Base-by-base conservation (phyloP, 2,329 filamentous ascomycete genomes). In the Trichoderma asperellum region DNA sequence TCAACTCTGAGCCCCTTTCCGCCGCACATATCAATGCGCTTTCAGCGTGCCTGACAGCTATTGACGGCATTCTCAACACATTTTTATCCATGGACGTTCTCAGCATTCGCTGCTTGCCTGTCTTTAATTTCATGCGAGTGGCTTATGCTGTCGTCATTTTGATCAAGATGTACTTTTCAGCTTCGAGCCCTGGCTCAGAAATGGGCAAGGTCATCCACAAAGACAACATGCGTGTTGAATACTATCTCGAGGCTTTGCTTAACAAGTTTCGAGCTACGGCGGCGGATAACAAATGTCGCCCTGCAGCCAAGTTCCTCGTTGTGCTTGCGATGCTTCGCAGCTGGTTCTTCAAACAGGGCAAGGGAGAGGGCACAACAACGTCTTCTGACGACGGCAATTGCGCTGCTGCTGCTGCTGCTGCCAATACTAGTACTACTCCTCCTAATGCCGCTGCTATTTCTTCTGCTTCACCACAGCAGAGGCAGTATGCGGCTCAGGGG, bases 91-190 rank as follows among this genome's bases (percentile, higher is more conserved):
- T 93, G 78, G 86, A 90, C 60, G 78, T 87, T 16, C 77, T 81
- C 4, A 83, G 82, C 52, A 82, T 92, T 52, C 87, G 89, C 65
- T 89, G 85, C 68, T 77, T 93, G 11, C 91, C 92, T 21, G 89
- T 91, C 2, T 89, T 91, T 75, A 88, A 87, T 76, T 89, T 92
- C 74, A 90, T 92, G 18, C 88, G 91, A 34, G 87, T 92, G 21
- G 88, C 90, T 12, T 93, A 92, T 75, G 89, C 88, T 6, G 85
- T 90, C 2, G 89, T 93, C 24, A 87, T 92, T 37, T 82, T 93
- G 47, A 90, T 92, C 76, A 93, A 93, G 78, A 86, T 94, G 71
- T 91, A 90, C 78, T 89, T 91, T 61, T 87, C 89, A 10, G 88
- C 90, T 4, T 86, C 87, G 1, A 85, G 86, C 16, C 86, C 89